phyloP scores from a whole-genome alignment of 2,329 filamentous ascomycete species.

The Trichoderma citrinoviride region DNA sequence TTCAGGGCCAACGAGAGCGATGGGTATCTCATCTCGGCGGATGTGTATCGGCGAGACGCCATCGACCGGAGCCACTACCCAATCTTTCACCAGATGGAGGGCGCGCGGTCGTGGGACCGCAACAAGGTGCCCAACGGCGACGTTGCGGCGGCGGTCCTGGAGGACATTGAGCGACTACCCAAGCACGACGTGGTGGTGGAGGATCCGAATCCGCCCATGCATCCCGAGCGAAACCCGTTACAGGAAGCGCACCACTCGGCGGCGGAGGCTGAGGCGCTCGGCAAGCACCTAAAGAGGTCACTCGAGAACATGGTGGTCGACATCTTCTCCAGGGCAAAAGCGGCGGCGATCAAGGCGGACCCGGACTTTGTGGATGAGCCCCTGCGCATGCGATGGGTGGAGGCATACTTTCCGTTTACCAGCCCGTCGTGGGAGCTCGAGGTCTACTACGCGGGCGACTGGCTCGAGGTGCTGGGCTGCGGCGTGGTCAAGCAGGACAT shows the following conservation, averaged over 20 bases:
- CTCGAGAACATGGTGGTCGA: conserved; percentile 87
- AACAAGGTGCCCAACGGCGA: conserved; percentile 55
- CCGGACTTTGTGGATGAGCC: conserved; percentile 61
- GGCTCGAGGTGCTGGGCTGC: conserved; percentile 94
- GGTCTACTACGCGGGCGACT: conserved; percentile 89
- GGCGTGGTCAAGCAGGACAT: conserved; percentile 84
- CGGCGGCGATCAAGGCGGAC: conserved; percentile 56
- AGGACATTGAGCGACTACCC: conserved; percentile 69
- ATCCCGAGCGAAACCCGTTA: conserved; percentile 77
- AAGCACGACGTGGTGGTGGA: conserved; percentile 73
- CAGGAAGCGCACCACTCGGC: conserved; percentile 68
- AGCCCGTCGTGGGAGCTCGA: conserved; percentile 95
- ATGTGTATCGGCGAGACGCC: conserved; percentile 93
- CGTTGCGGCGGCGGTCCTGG: conserved; percentile 63
- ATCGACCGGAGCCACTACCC: conserved; percentile 95
- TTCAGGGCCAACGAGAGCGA: conserved; percentile 69
- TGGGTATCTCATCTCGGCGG: conserved; percentile 87
- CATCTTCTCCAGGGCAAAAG: conserved; percentile 76
- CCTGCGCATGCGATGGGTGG: conserved; percentile 86
- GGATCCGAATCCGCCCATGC: conserved; percentile 75
- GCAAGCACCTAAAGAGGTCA: conserved; percentile 80
- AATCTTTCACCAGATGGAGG: conserved; percentile 98
- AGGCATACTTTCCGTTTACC: conserved; percentile 97
- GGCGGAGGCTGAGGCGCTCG: conserved; percentile 79
- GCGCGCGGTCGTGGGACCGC: conserved; percentile 84